phyloP scores from a whole-genome alignment of 1,139 yeast genomes.

The Blastobotrys malaysiensis region DNA sequence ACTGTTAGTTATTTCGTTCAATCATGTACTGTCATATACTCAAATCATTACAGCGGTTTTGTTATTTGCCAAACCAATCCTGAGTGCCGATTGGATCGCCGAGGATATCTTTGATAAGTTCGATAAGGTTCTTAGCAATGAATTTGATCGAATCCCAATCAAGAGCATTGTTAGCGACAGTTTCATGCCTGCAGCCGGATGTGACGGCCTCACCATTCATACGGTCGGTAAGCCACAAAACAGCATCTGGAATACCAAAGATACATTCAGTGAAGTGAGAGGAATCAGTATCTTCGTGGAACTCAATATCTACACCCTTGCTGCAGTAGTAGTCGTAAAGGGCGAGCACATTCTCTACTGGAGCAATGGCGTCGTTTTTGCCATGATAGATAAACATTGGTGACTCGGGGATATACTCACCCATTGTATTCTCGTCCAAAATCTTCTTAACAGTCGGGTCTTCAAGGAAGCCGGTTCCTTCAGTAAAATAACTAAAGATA shows the following conservation, averaged over 20 bases:
- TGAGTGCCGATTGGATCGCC: not conserved
- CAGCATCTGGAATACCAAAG: conserved; percentile 1
- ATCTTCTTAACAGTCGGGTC: conserved; percentile 12
- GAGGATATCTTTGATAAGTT: not conserved
- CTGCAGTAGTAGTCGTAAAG: not conserved
- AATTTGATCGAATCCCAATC: not conserved
- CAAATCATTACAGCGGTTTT: too few species aligned
- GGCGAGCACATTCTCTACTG: not conserved
- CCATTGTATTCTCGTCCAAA: conserved; percentile 15
- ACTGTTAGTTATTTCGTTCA: too few species aligned
- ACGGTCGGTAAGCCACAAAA: conserved; percentile 4
- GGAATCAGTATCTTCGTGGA: not conserved
- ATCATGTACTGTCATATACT: too few species aligned
- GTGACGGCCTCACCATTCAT: conserved; percentile 1
- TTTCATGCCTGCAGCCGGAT: not conserved
- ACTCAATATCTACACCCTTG: not conserved
- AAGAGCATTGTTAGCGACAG: not conserved
- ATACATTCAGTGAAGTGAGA: not conserved
- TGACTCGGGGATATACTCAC: conserved; percentile 16
- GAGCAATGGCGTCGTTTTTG: conserved; percentile 2
- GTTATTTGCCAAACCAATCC: not conserved
- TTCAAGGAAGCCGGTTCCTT: conserved; percentile 16
- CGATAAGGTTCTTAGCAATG: not conserved
- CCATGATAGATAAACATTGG: conserved; percentile 6
- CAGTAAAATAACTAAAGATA: conserved; percentile 16